These are phyloP conservation scores for Sclerospora graminicola DNA, from an alignment of 352 stramenopile species.

Conservation along the genomic window DNA sequence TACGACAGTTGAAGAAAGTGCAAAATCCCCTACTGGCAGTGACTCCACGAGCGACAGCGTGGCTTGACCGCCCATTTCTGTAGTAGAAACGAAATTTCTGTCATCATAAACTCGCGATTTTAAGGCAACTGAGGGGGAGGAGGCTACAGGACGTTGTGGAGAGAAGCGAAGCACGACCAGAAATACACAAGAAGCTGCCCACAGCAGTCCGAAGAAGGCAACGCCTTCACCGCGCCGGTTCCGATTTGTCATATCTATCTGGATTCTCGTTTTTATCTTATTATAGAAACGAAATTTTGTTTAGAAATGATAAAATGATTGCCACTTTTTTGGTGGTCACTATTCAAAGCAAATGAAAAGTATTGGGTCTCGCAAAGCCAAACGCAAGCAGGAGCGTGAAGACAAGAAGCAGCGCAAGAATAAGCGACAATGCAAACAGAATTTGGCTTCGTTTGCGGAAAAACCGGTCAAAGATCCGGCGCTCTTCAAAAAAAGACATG, in stretches of 20 bases:
- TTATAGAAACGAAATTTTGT: too few species aligned
- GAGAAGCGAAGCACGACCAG: slow-evolving; percentile 15
- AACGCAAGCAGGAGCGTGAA: slow-evolving; percentile 66
- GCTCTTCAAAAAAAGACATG: slow-evolving; percentile 3
- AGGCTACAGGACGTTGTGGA: background rate
- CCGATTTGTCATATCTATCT: slow-evolving; percentile 5
- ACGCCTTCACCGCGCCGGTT: slow-evolving; percentile 10
- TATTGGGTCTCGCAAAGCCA: slow-evolving; percentile 45
- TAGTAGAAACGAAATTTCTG: slow-evolving; percentile 5
- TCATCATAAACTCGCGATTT: slow-evolving; percentile 11
- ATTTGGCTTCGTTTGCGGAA: background rate
- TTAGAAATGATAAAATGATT: too few species aligned
- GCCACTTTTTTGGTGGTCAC: too few species aligned
- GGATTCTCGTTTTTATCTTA: too few species aligned
- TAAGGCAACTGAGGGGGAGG: background rate
- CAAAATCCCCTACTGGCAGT: slow-evolving; percentile 54
- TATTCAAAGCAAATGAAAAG: too few species aligned
- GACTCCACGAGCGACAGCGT: slow-evolving; percentile 51
- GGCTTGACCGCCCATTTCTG: background rate
- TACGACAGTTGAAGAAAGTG: slow-evolving; percentile 20
- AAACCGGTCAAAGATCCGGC: slow-evolving; percentile 4
- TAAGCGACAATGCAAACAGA: slow-evolving; percentile 41
- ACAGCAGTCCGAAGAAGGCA: slow-evolving; percentile 16
- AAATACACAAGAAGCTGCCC: slow-evolving; percentile 17
- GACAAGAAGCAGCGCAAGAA: slow-evolving; percentile 70